Conservation (phyloP, 2,329 filamentous ascomycete genomes). For the Aspergillus felis region DNA sequence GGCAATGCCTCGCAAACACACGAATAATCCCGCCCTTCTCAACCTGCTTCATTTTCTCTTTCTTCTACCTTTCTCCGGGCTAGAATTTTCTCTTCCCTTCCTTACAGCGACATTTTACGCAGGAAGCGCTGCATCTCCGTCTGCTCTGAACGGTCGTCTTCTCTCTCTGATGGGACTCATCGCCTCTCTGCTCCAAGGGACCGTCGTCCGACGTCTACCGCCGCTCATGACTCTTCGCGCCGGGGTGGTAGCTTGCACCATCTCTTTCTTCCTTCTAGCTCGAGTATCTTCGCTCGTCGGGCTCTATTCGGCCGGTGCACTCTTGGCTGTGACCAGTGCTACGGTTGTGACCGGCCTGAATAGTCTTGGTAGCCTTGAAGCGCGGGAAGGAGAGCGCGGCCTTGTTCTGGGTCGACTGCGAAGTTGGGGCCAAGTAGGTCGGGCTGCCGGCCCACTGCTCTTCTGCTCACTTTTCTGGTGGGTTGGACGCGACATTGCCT, state of each 20-base stretch:
- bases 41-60: conserved; percentile 87
- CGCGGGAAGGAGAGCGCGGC: conserved; percentile 72
- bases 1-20: conserved; percentile 47
- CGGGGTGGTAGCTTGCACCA: conserved; percentile 72
- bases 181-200: conserved; percentile 87
- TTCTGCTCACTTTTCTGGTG: conserved; percentile 99
- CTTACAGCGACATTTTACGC: conserved; percentile 94
- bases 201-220: conserved; percentile 79
- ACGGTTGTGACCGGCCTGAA: conserved; percentile 95
- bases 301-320: conserved; percentile 76
- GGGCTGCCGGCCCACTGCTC: conserved; percentile 78
- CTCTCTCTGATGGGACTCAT: conserved; percentile 89
- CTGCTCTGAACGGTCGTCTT: conserved; percentile 75
- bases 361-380: conserved; percentile 86
- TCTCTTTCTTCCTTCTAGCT: conserved; percentile 76
- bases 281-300: conserved; percentile 62
- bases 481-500: conserved; percentile 85
- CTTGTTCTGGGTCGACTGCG: conserved; percentile 81
- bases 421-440: conserved; percentile 77
- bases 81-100: conserved; percentile 97
- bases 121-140: conserved; percentile 53
- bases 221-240: conserved; percentile 75
- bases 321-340: conserved; percentile 84
- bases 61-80: conserved; percentile 93
- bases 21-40: conserved; percentile 78